These are phyloP conservation scores for Pseudogymnoascus sp. DNA, from an alignment of 2,329 filamentous ascomycete genomes.

Conservation along the genomic window DNA sequence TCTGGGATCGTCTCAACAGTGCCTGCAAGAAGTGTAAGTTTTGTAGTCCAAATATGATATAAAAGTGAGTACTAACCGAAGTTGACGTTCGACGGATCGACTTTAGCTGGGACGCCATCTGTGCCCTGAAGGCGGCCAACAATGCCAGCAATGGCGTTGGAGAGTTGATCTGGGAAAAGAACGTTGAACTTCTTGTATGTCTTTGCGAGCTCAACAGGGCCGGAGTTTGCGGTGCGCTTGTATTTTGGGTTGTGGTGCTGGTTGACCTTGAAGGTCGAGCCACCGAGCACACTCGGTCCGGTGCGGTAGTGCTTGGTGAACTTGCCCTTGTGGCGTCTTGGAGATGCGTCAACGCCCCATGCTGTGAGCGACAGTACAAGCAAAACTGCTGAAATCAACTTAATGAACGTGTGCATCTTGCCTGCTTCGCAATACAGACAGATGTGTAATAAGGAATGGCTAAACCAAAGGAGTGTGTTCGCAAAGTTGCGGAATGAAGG, in stretches of 20 bases:
- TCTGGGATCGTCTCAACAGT: slow-evolving; percentile 6
- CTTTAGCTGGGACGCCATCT: slow-evolving; percentile 12
- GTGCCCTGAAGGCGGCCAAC: slow-evolving; percentile 7
- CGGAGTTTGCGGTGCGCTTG: slow-evolving; percentile 25
- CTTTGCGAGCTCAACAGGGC: slow-evolving; percentile 23
- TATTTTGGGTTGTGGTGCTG: slow-evolving; percentile 24
- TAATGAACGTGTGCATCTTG: slow-evolving; percentile 9
- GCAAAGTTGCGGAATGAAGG: slow-evolving; percentile 5
- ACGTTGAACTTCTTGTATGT: slow-evolving; percentile 30
- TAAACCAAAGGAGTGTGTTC: slow-evolving; percentile 4
- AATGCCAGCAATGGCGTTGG: slow-evolving; percentile 12
- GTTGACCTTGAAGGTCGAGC: slow-evolving; percentile 13
- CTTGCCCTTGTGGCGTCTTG: background rate
- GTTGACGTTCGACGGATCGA: background rate
- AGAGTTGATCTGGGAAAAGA: slow-evolving; percentile 25
- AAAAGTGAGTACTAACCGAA: slow-evolving; percentile 1
- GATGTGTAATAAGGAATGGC: slow-evolving; percentile 2
- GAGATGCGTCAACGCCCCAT: background rate
- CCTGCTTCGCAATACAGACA: slow-evolving; percentile 7
- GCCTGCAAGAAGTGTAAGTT: background rate
- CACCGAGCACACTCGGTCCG: background rate
- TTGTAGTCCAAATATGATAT: background rate
- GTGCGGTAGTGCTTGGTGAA: background rate
- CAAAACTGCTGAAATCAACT: background rate
- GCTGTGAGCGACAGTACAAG: background rate